Base-by-base conservation (phyloP, 768 basidiomycete genomes). In the Termitomyces sp. region DNA sequence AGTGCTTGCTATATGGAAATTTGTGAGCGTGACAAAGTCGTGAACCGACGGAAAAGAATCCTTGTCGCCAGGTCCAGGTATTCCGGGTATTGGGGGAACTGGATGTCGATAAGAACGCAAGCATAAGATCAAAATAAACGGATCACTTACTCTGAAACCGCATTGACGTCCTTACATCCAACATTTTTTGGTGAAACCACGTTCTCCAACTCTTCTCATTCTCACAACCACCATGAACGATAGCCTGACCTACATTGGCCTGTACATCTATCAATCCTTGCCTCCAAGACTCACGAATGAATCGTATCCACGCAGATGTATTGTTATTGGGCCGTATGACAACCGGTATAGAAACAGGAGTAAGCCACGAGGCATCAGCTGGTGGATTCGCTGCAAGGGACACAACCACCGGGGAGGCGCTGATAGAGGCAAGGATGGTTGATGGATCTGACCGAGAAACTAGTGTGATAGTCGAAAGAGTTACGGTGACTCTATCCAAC, bases 221-320 rank as follows among this genome's bases (percentile, higher is more conserved):
- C 30, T 73, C 62, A 1, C 66, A 58, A 2, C 87, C 87, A 12
- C 86, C 87, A 44, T 71, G 74, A 6, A 89, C 70, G 14, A 63
- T 53, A 3, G 78, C 77, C 28, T 71, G 62, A 2, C 70, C 72
- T 19, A 83, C 69, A 45, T 76, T 64, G 4, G 74, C 77, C 30
- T 62, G 66, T 19, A 85, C 68, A 43, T 72, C 70, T 51, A 83
- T 68, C 5, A 63, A 67, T 1, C 86, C 85, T 14, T 67, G 65
- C 42, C 66, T 68, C 88, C 88, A 90, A 19, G 80, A 76, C 26
- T 83, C 75, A 44, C 75, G 74, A 26, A 80, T 64, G 59, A 88
- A 89, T 11, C 74, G 68, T 2, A 72, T 51, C 10, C 88, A 62
- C 0, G 72, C 68, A 1, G 76, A 74, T 0, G 74, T 65, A 61